Percentiles rank a stretch among this genome's conserved stretches.
Conservation (phyloP, 2,329 filamentous ascomycete species). For the Cytospora leucostoma region DNA sequence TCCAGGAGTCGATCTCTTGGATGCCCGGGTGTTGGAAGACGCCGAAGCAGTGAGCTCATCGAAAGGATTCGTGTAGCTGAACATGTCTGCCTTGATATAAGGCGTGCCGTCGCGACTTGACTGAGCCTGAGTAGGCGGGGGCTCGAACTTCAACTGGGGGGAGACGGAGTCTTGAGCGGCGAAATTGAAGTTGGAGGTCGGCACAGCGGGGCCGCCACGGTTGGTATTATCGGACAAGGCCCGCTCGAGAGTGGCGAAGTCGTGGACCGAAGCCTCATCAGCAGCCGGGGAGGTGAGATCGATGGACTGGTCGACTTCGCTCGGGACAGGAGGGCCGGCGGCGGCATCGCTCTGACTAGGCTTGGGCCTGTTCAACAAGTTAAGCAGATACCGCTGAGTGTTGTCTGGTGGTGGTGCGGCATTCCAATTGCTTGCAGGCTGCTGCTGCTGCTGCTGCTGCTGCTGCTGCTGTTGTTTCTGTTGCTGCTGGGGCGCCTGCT, state of each 20-base stretch:
- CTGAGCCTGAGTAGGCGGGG: slow-evolving; percentile 29
- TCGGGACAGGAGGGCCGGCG: slow-evolving; percentile 36
- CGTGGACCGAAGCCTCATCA: slow-evolving; percentile 31
- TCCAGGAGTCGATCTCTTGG: slow-evolving; percentile 41
- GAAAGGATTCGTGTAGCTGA: slow-evolving; percentile 43
- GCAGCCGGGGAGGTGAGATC: slow-evolving; percentile 49
- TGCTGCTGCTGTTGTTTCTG: slow-evolving; percentile 32
- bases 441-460: slow-evolving; percentile 25
- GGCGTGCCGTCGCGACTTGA: slow-evolving; percentile 35
- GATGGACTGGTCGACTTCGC: slow-evolving; percentile 45
- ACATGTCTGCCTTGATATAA: slow-evolving; percentile 35
- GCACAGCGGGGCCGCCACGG: slow-evolving; percentile 27
- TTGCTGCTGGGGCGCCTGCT: slow-evolving; percentile 34
- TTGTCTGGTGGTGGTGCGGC: slow-evolving; percentile 60
- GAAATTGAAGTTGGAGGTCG: slow-evolving; percentile 31
- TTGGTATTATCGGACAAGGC: slow-evolving; percentile 25
- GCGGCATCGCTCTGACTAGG: slow-evolving; percentile 59
- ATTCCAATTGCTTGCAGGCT: slow-evolving; percentile 43
- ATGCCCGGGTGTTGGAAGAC: slow-evolving; percentile 33
- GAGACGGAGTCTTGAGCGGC: slow-evolving; percentile 32
- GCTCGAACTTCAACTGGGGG: slow-evolving; percentile 32
- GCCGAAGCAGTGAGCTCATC: slow-evolving; percentile 44
- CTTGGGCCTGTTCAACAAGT: slow-evolving; percentile 79
- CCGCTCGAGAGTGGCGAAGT: slow-evolving; percentile 21
- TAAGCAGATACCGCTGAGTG: slow-evolving; percentile 83